Percentiles rank a stretch among this genome's conserved stretches.
Evolutionary conservation across 2,329 filamentous ascomycete species (phyloP).

Genomic region (Ceratocystis destructans): DNA sequence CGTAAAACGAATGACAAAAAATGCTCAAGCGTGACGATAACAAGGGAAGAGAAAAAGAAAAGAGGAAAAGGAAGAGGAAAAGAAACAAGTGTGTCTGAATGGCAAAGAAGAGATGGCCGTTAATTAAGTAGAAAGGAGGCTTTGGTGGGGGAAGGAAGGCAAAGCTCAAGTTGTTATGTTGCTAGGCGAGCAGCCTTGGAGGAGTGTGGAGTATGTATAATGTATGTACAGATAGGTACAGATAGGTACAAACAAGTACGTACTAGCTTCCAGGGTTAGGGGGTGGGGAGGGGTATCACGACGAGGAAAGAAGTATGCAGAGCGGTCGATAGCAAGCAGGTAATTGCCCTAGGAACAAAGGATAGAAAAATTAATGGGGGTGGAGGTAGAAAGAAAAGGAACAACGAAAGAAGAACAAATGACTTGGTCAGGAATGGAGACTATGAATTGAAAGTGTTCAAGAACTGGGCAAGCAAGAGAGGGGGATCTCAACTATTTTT

Average conservation of each 20-base stretch:
- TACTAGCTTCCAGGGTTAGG: not conserved
- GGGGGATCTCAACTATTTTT: not conserved
- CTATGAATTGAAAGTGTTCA: not conserved
- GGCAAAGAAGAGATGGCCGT: constrained; percentile 12
- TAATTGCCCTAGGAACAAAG: not conserved
- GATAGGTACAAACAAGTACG: constrained; percentile 7
- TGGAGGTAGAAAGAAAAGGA: not conserved
- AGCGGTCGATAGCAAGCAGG: not conserved
- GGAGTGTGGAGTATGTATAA: constrained; percentile 13
- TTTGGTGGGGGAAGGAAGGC: constrained; percentile 8
- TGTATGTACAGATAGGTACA: not conserved
- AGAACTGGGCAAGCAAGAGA: constrained; percentile 1
- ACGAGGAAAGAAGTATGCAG: constrained; percentile 16
- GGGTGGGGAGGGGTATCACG: constrained; percentile 18
- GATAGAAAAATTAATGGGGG: not conserved
- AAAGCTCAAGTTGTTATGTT: constrained; percentile 9
- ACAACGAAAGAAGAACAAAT: not conserved
- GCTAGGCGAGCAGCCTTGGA: not conserved
- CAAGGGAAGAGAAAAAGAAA: constrained; percentile 4
- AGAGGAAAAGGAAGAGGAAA: constrained; percentile 5
- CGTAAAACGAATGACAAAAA: constrained; percentile 17
- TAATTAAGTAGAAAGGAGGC: constrained; percentile 15
- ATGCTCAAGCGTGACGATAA: constrained; percentile 3
- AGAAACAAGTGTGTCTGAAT: not conserved
- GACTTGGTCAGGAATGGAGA: not conserved